Evolutionary conservation across 208 protist species (phyloP), one percentile per base, ranked within the genome.

Genomic region (Endotrypanum monterogeii): DNA sequence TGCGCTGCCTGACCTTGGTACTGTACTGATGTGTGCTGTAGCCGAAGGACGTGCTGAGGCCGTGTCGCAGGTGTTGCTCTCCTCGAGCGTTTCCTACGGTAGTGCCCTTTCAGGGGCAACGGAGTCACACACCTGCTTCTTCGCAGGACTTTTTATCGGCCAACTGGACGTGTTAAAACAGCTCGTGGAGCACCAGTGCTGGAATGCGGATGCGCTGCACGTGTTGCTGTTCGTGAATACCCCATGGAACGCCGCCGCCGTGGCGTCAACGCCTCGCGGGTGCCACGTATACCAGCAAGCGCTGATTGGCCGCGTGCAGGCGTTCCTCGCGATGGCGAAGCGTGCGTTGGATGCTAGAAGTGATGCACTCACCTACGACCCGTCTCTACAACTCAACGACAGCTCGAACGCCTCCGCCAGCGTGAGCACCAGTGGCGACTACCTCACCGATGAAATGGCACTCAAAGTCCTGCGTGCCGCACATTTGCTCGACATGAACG

Each of bases 1-100:
- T 28, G 81, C 88, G 25, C 79, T 93, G n/a, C 91, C 91, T 16
- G 91, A 95, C 70, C 79, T 95, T 14, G 81, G 83, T 5, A 85
- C 89, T 23, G 91, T 95, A 63, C 73, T 95, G 66, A 66, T 92
- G 52, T 76, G 86, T 14, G 84, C 88, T n/a, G 76, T 95, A 30
- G 73, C 65, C 6, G 87, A 95, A 65, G 91, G 91, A 0, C 78
- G 87, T 6, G 52, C 62, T 6, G 88, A 92, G 20, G 85, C 83
- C 1, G 78, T 95, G 46, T 70, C 88, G 35, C 86, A 90, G 63
- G 82, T 93, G 39, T 56, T 80, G 3, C 74, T 91, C 32, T 93
- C 88, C 4, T 79, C 86, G 14, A 91, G 87, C 58, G 84, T 86
- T 30, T 91, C 89, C 20, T 95, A 85, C 71, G 66, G 88, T n/a